Conservation (phyloP, 1,139 yeast genomes). For the Saccharomycopsis phalli region DNA sequence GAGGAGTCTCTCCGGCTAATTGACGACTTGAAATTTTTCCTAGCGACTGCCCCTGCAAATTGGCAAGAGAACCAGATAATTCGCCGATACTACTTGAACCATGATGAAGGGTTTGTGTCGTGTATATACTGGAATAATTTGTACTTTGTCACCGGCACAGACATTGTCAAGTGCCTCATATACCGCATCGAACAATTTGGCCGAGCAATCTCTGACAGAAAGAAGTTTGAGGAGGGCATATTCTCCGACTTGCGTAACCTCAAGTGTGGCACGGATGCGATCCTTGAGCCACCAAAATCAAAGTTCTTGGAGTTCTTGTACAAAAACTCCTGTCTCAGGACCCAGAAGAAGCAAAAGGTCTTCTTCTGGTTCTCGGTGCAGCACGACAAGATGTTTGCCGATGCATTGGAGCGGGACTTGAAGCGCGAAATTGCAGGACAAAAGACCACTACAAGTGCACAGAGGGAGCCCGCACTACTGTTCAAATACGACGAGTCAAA, state of each 20-base stretch:
- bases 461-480: slow-evolving; percentile 53
- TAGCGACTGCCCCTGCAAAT: slow-evolving; percentile 89
- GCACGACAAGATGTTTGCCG: slow-evolving; percentile 87
- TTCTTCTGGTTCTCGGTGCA: slow-evolving; percentile 96
- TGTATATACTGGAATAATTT: slow-evolving; percentile 91
- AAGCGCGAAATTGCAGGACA: slow-evolving; percentile 62
- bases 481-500: slow-evolving; percentile 43
- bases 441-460: slow-evolving; percentile 51
- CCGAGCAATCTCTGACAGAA: slow-evolving; percentile 70
- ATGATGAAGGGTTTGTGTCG: slow-evolving; percentile 83
- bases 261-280: slow-evolving; percentile 83
- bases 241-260: slow-evolving; percentile 83
- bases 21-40: slow-evolving; percentile 72
- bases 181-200: slow-evolving; percentile 90
- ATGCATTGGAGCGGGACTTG: slow-evolving; percentile 87
- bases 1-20: slow-evolving; percentile 53
- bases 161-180: slow-evolving; percentile 84
- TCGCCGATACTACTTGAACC: slow-evolving; percentile 74
- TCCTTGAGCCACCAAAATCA: slow-evolving; percentile 81
- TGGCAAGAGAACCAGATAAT: slow-evolving; percentile 90
- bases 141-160: slow-evolving; percentile 91
- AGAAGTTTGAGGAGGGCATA: slow-evolving; percentile 94
- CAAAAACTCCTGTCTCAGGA: slow-evolving; percentile 79
- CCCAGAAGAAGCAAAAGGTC: slow-evolving; percentile 95
- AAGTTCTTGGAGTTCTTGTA: slow-evolving; percentile 77